A percentile compares a stretch with the other conserved stretches of the same genome.
phyloP scores from a whole-genome alignment of 2,329 filamentous ascomycete genomes.

The Alternaria arbusti region DNA sequence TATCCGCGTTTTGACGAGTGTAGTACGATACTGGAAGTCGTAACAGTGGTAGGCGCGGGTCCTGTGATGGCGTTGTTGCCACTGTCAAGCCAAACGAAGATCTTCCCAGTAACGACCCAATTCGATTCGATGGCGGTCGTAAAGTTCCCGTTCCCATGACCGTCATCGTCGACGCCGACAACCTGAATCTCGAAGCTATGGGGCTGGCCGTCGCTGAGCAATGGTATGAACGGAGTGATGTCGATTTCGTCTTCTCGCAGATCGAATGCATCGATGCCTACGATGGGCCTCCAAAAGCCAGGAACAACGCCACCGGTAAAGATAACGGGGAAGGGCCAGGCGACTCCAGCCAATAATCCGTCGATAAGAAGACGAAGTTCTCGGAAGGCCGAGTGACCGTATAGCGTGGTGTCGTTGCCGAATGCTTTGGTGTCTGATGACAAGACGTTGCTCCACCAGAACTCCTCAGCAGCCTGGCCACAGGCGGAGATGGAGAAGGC shows the following conservation, averaged over 20 bases:
- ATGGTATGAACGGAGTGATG: slow-evolving; percentile 75
- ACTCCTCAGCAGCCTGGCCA: slow-evolving; percentile 78
- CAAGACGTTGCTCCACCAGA: slow-evolving; percentile 83
- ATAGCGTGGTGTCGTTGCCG: slow-evolving; percentile 61
- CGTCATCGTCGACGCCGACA: slow-evolving; percentile 67
- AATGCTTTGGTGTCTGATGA: slow-evolving; percentile 68
- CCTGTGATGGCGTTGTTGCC: slow-evolving; percentile 61
- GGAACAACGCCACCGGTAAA: slow-evolving; percentile 83
- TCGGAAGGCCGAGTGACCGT: slow-evolving; percentile 75
- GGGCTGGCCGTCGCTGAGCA: slow-evolving; percentile 68
- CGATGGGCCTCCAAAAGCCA: slow-evolving; percentile 77
- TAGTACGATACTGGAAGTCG: slow-evolving; percentile 58
- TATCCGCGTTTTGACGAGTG: slow-evolving; percentile 57
- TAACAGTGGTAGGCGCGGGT: slow-evolving; percentile 43
- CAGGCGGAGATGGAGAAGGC: slow-evolving; percentile 79
- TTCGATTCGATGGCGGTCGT: slow-evolving; percentile 65
- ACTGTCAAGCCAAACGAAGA: slow-evolving; percentile 76
- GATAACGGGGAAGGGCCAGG: slow-evolving; percentile 82
- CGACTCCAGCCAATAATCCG: slow-evolving; percentile 72
- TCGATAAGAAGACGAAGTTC: slow-evolving; percentile 81
- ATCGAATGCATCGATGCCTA: slow-evolving; percentile 80
- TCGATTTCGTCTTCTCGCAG: slow-evolving; percentile 82
- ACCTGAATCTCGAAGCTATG: slow-evolving; percentile 75
- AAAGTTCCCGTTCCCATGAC: slow-evolving; percentile 55
- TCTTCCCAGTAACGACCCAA: slow-evolving; percentile 80